Conservation (phyloP, 306 rosid genomes). For the Vigna nakashimae region DNA sequence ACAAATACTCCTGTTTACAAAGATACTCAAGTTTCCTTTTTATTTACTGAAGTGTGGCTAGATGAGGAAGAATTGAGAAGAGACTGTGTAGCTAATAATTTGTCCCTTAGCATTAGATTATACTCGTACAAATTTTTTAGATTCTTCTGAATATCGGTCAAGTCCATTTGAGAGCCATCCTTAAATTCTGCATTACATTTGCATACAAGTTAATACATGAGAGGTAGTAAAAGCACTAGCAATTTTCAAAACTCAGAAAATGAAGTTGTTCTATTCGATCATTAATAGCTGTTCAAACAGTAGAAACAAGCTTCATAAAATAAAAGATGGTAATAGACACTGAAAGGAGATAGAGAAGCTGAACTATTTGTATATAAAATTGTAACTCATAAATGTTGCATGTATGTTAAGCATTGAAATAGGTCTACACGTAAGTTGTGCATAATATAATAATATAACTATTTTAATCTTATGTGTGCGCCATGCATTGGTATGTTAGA, state of each 20-base stretch:
- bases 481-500: background rate
- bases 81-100: conserved; percentile 65
- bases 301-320: conserved; percentile 18
- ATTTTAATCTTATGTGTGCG: conserved; percentile 1
- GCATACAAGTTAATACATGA: conserved; percentile 20
- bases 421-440: background rate
- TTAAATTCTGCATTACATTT: conserved; percentile 63
- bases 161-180: conserved; percentile 67
- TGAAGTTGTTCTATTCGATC: background rate
- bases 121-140: conserved; percentile 76
- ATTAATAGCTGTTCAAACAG: conserved; percentile 1
- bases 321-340: conserved; percentile 5
- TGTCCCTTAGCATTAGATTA: conserved; percentile 82
- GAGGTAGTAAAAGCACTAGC: conserved; percentile 36
- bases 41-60: conserved; percentile 44
- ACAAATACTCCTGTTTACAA: conserved; percentile 4
- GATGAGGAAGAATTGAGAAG: conserved; percentile 62
- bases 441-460: background rate
- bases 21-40: conserved; percentile 35
- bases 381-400: background rate
- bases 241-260: background rate
- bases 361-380: conserved; percentile 18
- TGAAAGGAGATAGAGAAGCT: background rate
- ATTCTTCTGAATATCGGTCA: conserved; percentile 75
- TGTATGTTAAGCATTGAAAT: conserved; percentile 4